These are phyloP conservation scores for Teratosphaeria destructans DNA, from an alignment of 2,329 filamentous ascomycete genomes.

Conservation along the genomic window DNA sequence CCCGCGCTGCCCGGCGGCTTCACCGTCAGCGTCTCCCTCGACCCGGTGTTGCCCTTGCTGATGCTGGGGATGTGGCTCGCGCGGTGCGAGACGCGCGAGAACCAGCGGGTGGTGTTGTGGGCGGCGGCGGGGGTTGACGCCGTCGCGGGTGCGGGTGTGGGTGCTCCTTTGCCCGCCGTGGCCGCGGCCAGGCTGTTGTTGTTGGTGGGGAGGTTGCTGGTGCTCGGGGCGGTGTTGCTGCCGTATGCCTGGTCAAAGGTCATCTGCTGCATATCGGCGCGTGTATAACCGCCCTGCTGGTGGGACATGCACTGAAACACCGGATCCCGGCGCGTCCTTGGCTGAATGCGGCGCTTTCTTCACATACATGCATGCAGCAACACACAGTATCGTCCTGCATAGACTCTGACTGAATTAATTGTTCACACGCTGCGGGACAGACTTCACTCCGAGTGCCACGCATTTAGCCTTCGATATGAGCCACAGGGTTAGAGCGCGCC, in stretches of 20 bases:
- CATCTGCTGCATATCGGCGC: not conserved
- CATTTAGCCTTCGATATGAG: not conserved
- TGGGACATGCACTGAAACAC: not conserved
- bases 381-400: not conserved
- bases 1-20: constrained; percentile 9
- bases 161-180: not conserved
- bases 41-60: constrained; percentile 6
- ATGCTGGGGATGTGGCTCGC: constrained; percentile 18
- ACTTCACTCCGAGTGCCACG: not conserved
- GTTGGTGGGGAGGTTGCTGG: not conserved
- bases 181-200: not conserved
- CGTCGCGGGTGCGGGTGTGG: not conserved
- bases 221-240: not conserved
- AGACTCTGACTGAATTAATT: not conserved
- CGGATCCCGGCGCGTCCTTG: not conserved
- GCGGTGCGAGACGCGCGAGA: constrained; percentile 20
- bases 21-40: constrained; percentile 8
- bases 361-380: not conserved
- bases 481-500: not conserved
- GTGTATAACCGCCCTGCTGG: not conserved
- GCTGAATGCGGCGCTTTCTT: not conserved
- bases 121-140: not conserved
- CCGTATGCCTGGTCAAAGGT: not conserved
- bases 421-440: not conserved
- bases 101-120: constrained; percentile 13